These are phyloP conservation scores for Pyricularia pennisetigena DNA, from an alignment of 2,329 filamentous ascomycete species.

Conservation along the genomic window DNA sequence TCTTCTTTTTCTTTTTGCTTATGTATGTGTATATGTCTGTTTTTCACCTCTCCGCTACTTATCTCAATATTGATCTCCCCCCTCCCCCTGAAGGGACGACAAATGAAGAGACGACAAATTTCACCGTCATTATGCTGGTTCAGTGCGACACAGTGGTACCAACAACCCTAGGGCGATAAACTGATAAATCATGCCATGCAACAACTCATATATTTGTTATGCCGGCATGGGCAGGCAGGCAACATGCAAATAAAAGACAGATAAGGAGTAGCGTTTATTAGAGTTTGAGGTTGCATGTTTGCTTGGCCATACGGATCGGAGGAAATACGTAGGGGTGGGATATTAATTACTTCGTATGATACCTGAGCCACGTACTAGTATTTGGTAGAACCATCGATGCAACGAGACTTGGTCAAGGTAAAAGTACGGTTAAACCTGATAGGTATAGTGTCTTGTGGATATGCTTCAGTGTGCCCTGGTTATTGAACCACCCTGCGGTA, in stretches of 20 bases:
- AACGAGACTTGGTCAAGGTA: background rate
- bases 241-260: background rate
- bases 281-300: background rate
- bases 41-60: background rate
- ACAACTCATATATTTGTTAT: background rate
- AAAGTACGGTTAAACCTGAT: background rate
- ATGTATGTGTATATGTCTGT: background rate
- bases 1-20: background rate
- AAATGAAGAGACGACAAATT: background rate
- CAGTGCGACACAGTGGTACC: background rate
- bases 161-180: background rate
- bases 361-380: background rate
- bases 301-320: background rate
- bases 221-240: too few species aligned
- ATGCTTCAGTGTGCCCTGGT: background rate
- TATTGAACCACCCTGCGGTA: background rate
- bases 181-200: background rate
- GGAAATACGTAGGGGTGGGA: background rate
- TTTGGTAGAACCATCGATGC: background rate
- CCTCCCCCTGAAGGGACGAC: background rate
- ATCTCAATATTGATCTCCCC: background rate
- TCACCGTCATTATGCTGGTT: background rate
- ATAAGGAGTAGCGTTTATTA: background rate
- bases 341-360: background rate
- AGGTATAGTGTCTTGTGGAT: background rate